Evolutionary conservation across 768 basidiomycete genomes (phyloP).

Genomic region (Pisolithus microcarpus): DNA sequence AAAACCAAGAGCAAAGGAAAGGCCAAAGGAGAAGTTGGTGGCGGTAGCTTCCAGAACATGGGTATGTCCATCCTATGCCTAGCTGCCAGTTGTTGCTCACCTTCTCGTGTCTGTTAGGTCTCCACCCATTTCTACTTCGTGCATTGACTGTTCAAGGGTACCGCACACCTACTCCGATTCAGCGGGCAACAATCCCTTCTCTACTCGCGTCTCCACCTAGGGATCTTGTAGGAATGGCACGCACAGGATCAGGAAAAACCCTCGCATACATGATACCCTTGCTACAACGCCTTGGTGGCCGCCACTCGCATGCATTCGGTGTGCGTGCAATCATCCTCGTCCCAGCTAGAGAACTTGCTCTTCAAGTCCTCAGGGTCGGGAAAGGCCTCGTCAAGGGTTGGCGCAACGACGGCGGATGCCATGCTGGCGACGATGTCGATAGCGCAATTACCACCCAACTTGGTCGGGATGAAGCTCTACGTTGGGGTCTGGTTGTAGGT

Average conservation of each 20-base stretch:
- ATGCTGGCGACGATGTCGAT: constrained; percentile 63
- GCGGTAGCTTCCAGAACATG: constrained; percentile 96
- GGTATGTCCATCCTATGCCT: constrained; percentile 42
- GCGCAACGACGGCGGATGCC: constrained; percentile 50
- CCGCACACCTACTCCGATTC: constrained; percentile 93
- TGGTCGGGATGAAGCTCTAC: constrained; percentile 48
- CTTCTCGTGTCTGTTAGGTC: constrained; percentile 39
- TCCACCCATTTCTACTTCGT: constrained; percentile 76
- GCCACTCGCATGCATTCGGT: constrained; percentile 74
- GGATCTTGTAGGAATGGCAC: constrained; percentile 96
- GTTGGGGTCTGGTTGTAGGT: constrained; percentile 94
- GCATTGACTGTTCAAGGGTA: constrained; percentile 89
- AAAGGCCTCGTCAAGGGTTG: constrained; percentile 89
- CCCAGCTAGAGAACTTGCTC: constrained; percentile 88
- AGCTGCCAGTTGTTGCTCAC: neutral
- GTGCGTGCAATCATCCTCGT: constrained; percentile 83
- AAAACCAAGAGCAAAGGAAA: constrained; percentile 69
- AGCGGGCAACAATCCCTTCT: constrained; percentile 81
- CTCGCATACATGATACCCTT: constrained; percentile 94
- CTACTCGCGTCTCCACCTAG: constrained; percentile 78
- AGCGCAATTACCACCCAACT: constrained; percentile 43
- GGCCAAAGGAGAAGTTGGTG: constrained; percentile 74
- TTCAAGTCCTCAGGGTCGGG: constrained; percentile 90
- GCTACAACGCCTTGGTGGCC: constrained; percentile 75
- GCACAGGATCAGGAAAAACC: constrained; percentile 97